A percentile compares a stretch with the other conserved stretches of the same genome.
Conservation (phyloP, 345 rosid genomes). For the Cardamine resedifolia region DNA sequence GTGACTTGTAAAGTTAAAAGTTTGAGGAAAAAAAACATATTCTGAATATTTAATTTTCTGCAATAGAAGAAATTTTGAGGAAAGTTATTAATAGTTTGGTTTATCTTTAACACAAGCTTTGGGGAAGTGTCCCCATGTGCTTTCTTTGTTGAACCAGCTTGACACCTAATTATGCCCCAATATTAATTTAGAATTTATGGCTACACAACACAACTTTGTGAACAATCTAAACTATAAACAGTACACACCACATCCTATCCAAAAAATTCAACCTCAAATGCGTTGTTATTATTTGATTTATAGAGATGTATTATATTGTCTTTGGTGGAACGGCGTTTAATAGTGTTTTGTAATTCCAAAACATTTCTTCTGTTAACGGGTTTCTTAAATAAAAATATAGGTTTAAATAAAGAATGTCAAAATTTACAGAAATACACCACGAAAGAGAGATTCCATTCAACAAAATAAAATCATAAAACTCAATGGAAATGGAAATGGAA, state of each 20-base stretch:
- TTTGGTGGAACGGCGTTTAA: neutral
- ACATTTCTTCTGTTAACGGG: neutral
- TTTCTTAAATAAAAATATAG: neutral
- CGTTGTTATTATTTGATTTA: conserved; percentile 13
- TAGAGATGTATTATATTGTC: neutral
- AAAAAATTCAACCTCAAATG: conserved; percentile 18
- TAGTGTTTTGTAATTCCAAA: neutral
- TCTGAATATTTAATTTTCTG: neutral
- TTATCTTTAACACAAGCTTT: conserved; percentile 25
- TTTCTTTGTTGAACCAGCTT: conserved; percentile 41
- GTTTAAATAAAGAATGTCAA: neutral
- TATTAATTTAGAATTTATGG: conserved; percentile 24
- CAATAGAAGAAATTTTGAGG: conserved; percentile 28
- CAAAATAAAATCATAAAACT: neutral
- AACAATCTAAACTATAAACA: conserved; percentile 12
- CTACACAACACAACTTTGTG: conserved; percentile 26
- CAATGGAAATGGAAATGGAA: too few relatives aligned
- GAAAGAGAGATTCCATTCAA: neutral
- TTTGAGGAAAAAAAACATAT: neutral
- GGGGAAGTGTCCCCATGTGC: conserved; percentile 39
- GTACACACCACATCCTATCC: conserved; percentile 10
- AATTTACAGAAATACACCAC: too few relatives aligned
- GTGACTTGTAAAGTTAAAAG: neutral
- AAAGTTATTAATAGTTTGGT: conserved; percentile 24
- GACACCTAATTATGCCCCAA: conserved; percentile 37